phyloP scores from a whole-genome alignment of 129 eudicot genomes.

The Helianthus annuus region DNA sequence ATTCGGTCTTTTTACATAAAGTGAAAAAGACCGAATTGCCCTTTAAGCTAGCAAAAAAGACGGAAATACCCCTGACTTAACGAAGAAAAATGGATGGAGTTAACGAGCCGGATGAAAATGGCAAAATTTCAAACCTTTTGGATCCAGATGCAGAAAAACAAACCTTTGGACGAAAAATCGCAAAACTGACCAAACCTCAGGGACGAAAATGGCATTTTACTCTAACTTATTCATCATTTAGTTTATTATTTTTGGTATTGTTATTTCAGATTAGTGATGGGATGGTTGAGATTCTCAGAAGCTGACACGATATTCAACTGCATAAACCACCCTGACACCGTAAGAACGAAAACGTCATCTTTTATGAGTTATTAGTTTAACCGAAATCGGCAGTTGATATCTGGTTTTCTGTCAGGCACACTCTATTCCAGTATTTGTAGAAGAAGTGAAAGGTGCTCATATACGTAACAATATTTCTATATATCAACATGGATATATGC shows the following conservation, averaged over 20 bases:
- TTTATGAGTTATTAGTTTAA: not conserved
- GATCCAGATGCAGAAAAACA: too few species aligned
- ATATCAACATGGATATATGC: not conserved
- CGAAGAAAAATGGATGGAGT: too few species aligned
- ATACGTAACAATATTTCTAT: slow-evolving; percentile 12
- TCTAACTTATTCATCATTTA: slow-evolving; percentile 1
- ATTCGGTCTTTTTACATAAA: too few species aligned
- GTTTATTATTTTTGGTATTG: not conserved
- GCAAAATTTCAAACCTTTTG: too few species aligned
- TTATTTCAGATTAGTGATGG: slow-evolving; percentile 86
- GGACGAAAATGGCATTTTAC: too few species aligned
- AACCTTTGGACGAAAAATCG: too few species aligned
- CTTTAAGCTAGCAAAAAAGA: too few species aligned
- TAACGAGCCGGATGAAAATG: too few species aligned
- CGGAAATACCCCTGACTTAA: too few species aligned
- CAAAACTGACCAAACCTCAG: too few species aligned
- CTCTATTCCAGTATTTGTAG: slow-evolving; percentile 84
- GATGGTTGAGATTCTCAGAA: slow-evolving; percentile 92
- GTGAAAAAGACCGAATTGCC: too few species aligned
- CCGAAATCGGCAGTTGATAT: slow-evolving; percentile 25
- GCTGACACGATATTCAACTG: slow-evolving; percentile 75
- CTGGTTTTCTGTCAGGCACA: slow-evolving; percentile 59
- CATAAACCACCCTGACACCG: slow-evolving; percentile 71
- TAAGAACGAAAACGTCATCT: slow-evolving; percentile 33
- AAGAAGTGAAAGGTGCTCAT: slow-evolving; percentile 75